A percentile compares a stretch with the other conserved stretches of the same genome.
These are phyloP conservation scores for Amanita molliuscula DNA, from an alignment of 768 basidiomycete genomes.

Conservation along the genomic window DNA sequence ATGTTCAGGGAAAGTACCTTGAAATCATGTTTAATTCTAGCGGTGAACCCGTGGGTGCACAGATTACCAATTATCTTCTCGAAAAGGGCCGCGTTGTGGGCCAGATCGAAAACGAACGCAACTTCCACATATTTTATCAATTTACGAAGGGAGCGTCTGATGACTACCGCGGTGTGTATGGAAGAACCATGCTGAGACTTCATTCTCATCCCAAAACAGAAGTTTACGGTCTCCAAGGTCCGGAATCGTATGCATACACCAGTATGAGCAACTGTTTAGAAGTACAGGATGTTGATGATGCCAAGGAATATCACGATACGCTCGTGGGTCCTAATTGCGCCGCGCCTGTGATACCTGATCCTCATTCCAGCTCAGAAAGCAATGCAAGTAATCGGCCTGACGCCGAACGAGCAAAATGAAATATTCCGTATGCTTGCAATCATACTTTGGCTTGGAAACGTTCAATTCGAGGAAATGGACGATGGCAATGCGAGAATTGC, in stretches of 20 bases:
- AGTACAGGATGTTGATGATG: conserved; percentile 86
- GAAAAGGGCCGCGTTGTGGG: conserved; percentile 97
- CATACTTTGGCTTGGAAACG: conserved; percentile 94
- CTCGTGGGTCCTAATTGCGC: conserved; percentile 40
- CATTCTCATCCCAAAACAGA: conserved; percentile 36
- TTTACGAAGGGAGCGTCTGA: conserved; percentile 92
- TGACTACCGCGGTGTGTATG: conserved; percentile 69
- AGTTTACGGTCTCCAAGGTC: conserved; percentile 90
- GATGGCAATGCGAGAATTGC: conserved; percentile 78
- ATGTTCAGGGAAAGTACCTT: conserved; percentile 84
- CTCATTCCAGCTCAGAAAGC: conserved; percentile 49
- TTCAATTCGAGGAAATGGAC: conserved; percentile 80
- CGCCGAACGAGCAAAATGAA: conserved; percentile 73
- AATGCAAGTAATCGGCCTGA: conserved; percentile 90
- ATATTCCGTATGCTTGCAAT: conserved; percentile 91
- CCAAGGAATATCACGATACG: conserved; percentile 80
- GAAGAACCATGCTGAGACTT: background rate
- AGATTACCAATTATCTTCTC: conserved; percentile 96
- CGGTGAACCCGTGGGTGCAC: conserved; percentile 93
- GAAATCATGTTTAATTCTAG: conserved; percentile 97
- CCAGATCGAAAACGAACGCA: conserved; percentile 91
- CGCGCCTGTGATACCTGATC: background rate
- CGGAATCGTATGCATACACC: conserved; percentile 91
- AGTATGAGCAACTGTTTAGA: conserved; percentile 87
- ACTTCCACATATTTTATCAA: conserved; percentile 99